phyloP scores from a whole-genome alignment of 2,329 filamentous ascomycete species.

The Paraconiothyrium brasiliense region DNA sequence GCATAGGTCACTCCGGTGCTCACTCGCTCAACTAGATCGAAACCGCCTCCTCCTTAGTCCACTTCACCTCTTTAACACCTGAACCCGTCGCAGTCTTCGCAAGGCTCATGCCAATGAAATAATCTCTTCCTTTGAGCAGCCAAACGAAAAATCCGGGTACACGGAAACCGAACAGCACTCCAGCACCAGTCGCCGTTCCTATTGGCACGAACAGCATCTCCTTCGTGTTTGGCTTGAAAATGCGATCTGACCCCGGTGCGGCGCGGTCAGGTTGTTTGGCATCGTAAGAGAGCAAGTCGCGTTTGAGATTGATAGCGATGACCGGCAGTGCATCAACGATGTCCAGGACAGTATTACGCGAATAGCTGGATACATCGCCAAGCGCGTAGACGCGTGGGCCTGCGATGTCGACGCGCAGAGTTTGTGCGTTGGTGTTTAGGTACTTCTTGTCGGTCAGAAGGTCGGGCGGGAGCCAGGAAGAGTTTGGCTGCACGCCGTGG shows the following conservation, averaged over 20 bases:
- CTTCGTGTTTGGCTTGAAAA: slow-evolving; percentile 29
- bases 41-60: slow-evolving; percentile 24
- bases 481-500: slow-evolving; percentile 63
- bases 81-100: slow-evolving; percentile 15
- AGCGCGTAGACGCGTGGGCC: slow-evolving; percentile 59
- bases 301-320: slow-evolving; percentile 56
- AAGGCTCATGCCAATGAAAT: slow-evolving; percentile 18
- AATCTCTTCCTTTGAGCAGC: slow-evolving; percentile 55
- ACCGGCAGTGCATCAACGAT: slow-evolving; percentile 53
- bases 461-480: slow-evolving; percentile 58
- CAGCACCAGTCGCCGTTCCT: slow-evolving; percentile 44
- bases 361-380: slow-evolving; percentile 58
- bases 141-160: slow-evolving; percentile 51
- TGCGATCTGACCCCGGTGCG: slow-evolving; percentile 38
- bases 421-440: slow-evolving; percentile 58
- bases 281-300: slow-evolving; percentile 53
- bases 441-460: slow-evolving; percentile 59
- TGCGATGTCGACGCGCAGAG: slow-evolving; percentile 57
- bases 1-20: neutral
- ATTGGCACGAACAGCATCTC: slow-evolving; percentile 44
- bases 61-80: slow-evolving; percentile 28
- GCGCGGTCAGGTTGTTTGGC: slow-evolving; percentile 26
- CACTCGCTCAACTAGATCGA: neutral
- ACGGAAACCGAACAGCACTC: slow-evolving; percentile 48
- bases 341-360: slow-evolving; percentile 54